Conservation (phyloP, 1,284 basidiomycete species). For the Austroboletus niveus region DNA sequence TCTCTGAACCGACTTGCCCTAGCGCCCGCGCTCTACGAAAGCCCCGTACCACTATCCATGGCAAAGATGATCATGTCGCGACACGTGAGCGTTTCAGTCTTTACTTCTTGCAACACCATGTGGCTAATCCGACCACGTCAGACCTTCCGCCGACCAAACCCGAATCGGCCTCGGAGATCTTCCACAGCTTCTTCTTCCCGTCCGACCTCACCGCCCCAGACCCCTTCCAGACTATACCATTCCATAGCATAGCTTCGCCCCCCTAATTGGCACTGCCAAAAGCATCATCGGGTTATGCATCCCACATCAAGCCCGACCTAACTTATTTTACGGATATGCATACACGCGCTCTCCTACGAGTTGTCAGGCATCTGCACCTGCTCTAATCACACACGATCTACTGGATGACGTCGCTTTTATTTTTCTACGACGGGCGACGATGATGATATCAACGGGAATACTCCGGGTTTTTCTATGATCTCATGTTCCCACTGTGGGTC, state of each 20-base stretch:
- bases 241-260: constrained; percentile 29
- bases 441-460: constrained; percentile 26
- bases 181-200: constrained; percentile 20
- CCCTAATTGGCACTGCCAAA: constrained; percentile 23
- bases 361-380: constrained; percentile 15
- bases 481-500: constrained; percentile 11
- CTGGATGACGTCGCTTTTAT: constrained; percentile 4
- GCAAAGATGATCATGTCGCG: constrained; percentile 35
- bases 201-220: constrained; percentile 29
- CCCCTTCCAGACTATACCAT: constrained; percentile 33
- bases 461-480: constrained; percentile 22
- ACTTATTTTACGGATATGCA: constrained; percentile 30
- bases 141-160: constrained; percentile 33
- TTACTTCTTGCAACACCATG: background rate
- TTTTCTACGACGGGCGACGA: constrained; percentile 23
- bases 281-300: constrained; percentile 8
- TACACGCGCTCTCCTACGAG: constrained; percentile 15
- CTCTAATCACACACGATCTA: constrained; percentile 30
- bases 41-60: constrained; percentile 34
- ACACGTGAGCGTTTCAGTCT: constrained; percentile 22
- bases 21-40: constrained; percentile 35
- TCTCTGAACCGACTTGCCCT: background rate
- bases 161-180: constrained; percentile 28
- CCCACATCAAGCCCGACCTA: constrained; percentile 13
- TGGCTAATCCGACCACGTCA: constrained; percentile 6